phyloP scores from a whole-genome alignment of 164 flowering plant species.

The Liquidambar formosana region DNA sequence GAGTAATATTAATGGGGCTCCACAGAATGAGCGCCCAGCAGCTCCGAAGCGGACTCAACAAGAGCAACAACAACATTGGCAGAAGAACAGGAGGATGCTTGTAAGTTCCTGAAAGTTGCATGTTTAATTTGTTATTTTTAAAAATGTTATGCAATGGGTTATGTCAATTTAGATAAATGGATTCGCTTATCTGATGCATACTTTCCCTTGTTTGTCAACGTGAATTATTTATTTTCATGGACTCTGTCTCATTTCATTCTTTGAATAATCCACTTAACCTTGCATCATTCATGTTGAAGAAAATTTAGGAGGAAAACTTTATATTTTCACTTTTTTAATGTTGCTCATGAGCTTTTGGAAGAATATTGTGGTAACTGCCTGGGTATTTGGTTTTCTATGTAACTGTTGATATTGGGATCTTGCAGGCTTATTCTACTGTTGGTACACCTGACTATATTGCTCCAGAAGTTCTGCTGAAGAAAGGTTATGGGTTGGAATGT shows the following conservation, averaged over 20 bases:
- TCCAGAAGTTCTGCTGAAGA: conserved; percentile 77
- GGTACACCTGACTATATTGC: conserved; percentile 86
- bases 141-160: neutral
- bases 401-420: neutral
- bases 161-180: neutral
- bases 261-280: neutral
- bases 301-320: neutral
- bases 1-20: conserved; percentile 29
- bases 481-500: conserved; percentile 81
- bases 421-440: conserved; percentile 84
- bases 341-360: neutral
- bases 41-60: conserved; percentile 73
- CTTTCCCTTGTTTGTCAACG: neutral
- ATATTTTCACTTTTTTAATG: neutral
- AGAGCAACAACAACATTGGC: conserved; percentile 83
- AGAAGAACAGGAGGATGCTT: conserved; percentile 74
- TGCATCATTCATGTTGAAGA: neutral
- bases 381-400: neutral
- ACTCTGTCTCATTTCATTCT: neutral
- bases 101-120: conserved; percentile 28
- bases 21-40: conserved; percentile 29
- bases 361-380: neutral
- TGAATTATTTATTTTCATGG: neutral
- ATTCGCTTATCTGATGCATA: neutral
- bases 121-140: neutral